These are phyloP conservation scores for Saccharum hybrid DNA, from an alignment of 202 grass and related monocot species.

Conservation along the genomic window DNA sequence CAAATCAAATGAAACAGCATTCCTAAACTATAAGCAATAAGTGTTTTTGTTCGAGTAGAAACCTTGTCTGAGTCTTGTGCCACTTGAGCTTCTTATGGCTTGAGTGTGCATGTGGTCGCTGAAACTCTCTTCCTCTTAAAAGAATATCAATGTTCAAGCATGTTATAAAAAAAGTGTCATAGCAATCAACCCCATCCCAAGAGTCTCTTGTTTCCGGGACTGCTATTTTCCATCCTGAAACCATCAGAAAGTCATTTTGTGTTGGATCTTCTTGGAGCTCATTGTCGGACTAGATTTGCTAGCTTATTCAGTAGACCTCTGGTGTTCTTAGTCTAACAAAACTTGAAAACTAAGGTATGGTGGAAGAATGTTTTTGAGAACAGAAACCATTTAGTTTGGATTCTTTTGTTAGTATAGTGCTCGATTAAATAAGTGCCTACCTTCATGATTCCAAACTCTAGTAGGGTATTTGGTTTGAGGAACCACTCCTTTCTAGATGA, in stretches of 20 bases:
- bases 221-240: background rate
- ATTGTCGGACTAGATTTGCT: constrained; percentile 5
- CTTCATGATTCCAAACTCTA: constrained; percentile 2
- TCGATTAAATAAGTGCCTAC: constrained; percentile 7
- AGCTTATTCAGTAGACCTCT: background rate
- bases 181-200: background rate
- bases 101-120: background rate
- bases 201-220: background rate
- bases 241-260: constrained; percentile 12
- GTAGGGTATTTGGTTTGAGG: too few species aligned
- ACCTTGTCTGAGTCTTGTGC: background rate
- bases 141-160: too few species aligned
- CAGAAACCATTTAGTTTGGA: background rate
- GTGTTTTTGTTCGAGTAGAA: background rate
- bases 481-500: too few species aligned
- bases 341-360: background rate
- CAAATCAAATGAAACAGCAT: background rate
- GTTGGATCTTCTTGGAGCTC: background rate
- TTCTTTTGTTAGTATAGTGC: background rate
- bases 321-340: background rate
- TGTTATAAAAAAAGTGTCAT: too few species aligned
- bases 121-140: too few species aligned
- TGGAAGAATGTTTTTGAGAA: background rate
- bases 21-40: background rate
- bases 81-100: background rate